Percentiles rank a stretch among this genome's conserved stretches.
phyloP scores from a whole-genome alignment of 371 early-diverging fungal species.

The Saksenaea oblongispora region DNA sequence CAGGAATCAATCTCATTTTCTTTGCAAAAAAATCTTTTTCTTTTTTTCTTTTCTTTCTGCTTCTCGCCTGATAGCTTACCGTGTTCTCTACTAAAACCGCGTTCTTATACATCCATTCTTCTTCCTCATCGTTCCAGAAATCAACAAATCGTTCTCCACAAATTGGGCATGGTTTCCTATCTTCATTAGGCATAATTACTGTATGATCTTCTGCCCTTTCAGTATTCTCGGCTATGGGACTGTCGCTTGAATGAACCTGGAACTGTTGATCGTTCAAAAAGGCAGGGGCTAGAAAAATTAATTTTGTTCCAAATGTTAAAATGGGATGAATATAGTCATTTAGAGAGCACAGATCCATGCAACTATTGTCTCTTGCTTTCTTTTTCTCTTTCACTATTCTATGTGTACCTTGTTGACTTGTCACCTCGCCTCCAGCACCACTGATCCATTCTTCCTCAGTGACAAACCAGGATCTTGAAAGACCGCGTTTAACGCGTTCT shows the following conservation, averaged over 20 bases:
- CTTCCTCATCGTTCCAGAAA: slow-evolving; percentile 86
- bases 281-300: slow-evolving; percentile 29
- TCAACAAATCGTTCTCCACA: slow-evolving; percentile 87
- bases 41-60: neutral
- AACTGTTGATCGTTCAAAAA: slow-evolving; percentile 35
- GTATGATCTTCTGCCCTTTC: slow-evolving; percentile 31
- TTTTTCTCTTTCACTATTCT: slow-evolving; percentile 6
- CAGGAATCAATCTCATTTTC: neutral
- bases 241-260: slow-evolving; percentile 14
- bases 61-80: slow-evolving; percentile 37
- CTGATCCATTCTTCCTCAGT: slow-evolving; percentile 63
- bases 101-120: slow-evolving; percentile 89
- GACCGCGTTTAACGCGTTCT: slow-evolving; percentile 72
- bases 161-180: slow-evolving; percentile 71
- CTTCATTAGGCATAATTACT: slow-evolving; percentile 55
- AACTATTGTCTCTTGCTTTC: neutral
- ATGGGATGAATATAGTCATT: neutral
- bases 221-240: slow-evolving; percentile 16
- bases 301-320: slow-evolving; percentile 1
- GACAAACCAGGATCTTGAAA: slow-evolving; percentile 88
- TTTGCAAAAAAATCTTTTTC: neutral
- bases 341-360: too few relatives aligned
- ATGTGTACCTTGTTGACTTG: slow-evolving; percentile 49
- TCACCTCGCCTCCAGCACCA: slow-evolving; percentile 45
- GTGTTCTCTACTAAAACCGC: slow-evolving; percentile 70